A percentile compares a stretch with the other conserved stretches of the same genome.
Conservation (phyloP, 345 rosid species). For the Sapria himalayana region DNA sequence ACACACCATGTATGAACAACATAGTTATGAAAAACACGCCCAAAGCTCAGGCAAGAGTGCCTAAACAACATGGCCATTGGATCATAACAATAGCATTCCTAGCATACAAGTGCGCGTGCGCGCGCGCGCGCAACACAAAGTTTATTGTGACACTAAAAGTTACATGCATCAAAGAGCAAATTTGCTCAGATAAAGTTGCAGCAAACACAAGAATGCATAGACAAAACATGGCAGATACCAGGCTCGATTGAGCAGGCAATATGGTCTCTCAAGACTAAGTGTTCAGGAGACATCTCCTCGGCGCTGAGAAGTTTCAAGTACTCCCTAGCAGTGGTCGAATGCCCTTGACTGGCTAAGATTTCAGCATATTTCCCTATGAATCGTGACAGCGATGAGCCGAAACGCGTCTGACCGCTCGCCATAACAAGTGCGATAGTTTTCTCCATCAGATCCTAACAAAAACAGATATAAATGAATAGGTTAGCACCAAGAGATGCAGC, state of each 20-base stretch:
- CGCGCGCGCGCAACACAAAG: too few species aligned
- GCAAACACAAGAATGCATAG: too few species aligned
- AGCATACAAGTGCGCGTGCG: too few species aligned
- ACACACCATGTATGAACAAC: too few species aligned
- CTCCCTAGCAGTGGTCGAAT: constrained; percentile 64
- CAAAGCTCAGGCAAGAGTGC: too few species aligned
- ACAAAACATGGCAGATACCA: constrained; percentile 39
- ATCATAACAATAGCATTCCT: too few species aligned
- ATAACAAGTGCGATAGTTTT: constrained; percentile 90
- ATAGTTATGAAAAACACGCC: too few species aligned
- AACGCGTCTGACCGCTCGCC: constrained; percentile 82
- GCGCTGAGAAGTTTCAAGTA: constrained; percentile 80
- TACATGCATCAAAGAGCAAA: too few species aligned
- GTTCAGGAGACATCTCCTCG: constrained; percentile 78
- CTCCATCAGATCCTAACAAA: constrained; percentile 87
- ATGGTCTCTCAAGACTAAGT: constrained; percentile 57
- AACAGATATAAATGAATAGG: constrained; percentile 7
- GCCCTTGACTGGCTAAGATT: constrained; percentile 95
- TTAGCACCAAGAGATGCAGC: too few species aligned
- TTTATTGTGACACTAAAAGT: too few species aligned
- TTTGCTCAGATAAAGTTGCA: too few species aligned
- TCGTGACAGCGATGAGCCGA: constrained; percentile 79
- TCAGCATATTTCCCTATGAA: constrained; percentile 96
- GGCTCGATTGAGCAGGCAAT: constrained; percentile 53
- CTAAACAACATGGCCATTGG: too few species aligned